phyloP scores from a whole-genome alignment of 108 stramenopile genomes.

The Skeletonema costatum region DNA sequence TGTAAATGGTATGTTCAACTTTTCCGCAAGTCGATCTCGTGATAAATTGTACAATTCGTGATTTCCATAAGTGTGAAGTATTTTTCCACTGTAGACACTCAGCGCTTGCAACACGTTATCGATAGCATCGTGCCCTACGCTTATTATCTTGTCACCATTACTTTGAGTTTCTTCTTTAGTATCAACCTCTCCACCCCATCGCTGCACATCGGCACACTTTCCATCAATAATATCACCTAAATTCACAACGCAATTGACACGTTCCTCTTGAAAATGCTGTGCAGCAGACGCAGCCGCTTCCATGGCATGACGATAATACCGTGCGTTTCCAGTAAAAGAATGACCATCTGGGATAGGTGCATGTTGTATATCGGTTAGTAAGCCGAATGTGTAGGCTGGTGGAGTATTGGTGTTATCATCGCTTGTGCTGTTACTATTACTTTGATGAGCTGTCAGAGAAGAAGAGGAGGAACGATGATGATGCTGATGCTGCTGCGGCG shows the following conservation, averaged over 20 bases:
- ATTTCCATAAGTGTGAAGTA: conserved; percentile 86
- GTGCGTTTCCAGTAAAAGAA: conserved; percentile 62
- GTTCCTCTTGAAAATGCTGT: conserved; percentile 58
- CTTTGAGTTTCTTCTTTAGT: conserved; percentile 25
- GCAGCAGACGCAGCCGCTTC: conserved; percentile 65
- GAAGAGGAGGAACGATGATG: background rate
- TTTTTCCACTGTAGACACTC: conserved; percentile 54
- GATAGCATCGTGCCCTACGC: conserved; percentile 47
- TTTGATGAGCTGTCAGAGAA: too few species aligned
- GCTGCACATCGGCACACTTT: conserved; percentile 62
- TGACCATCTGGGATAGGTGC: conserved; percentile 85
- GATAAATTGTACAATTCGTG: conserved; percentile 89
- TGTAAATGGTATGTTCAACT: conserved; percentile 73
- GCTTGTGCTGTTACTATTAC: background rate
- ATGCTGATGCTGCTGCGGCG: background rate
- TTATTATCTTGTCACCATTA: background rate
- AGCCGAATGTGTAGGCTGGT: conserved; percentile 61
- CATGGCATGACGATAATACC: conserved; percentile 79
- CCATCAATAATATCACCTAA: conserved; percentile 90
- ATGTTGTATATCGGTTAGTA: conserved; percentile 86
- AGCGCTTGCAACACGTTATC: conserved; percentile 69
- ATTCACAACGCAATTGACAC: conserved; percentile 69
- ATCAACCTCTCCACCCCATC: conserved; percentile 31
- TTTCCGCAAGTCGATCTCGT: conserved; percentile 49
- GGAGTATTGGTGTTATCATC: background rate